Evolutionary conservation across 495 filamentous ascomycete species (phyloP), one percentile per base, ranked within the genome.

Genomic region (Penicillium chermesinum): DNA sequence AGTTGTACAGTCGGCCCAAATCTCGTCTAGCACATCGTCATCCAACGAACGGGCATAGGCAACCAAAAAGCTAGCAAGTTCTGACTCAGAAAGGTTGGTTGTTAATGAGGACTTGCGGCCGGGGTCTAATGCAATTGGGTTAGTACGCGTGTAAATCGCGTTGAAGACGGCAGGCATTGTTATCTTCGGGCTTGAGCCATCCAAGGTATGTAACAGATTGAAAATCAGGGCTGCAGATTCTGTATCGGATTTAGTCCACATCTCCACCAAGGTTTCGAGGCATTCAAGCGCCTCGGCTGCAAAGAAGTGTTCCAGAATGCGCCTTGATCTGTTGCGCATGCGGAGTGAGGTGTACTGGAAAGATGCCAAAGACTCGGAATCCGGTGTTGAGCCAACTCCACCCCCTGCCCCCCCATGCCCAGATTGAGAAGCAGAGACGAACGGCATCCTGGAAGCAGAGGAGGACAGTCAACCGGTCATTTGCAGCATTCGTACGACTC

Each of bases 11-110:
- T 99, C 94, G 32, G 80, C 73, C 93, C 93, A 99, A 22, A 99
- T 96, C 66, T 99, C 93, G 58, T 99, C 94, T 75, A 97, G 91
- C n/a, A 93, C 86, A 72, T 99, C 93, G 54, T 99, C 93, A 57
- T 99, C 93, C 12, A 96, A 71, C 2, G 89, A 91, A 17, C 81
- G 78, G 1, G 89, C 84, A 61, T 97, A 99, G 39, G 89, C 86
- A 4, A 93, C 84, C 45, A 97, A 66, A 61, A 97, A 99, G 15
- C 83, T 79, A 7, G 90, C 88, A 13, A 97, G 70, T 54, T 95
- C 89, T 2, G 79, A 76, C 49, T 95, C 91, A 18, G 82, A 79
- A 5, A 97, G 65, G 48, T 83, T 85, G 7, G 89, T 87, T 0
- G 91, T 94, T 53, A 97, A 65, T 0, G 87, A 89, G 14, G 90